A percentile compares a stretch with the other conserved stretches of the same genome.
phyloP scores from a whole-genome alignment of 495 filamentous ascomycete species.

The Zalerion maritima region DNA sequence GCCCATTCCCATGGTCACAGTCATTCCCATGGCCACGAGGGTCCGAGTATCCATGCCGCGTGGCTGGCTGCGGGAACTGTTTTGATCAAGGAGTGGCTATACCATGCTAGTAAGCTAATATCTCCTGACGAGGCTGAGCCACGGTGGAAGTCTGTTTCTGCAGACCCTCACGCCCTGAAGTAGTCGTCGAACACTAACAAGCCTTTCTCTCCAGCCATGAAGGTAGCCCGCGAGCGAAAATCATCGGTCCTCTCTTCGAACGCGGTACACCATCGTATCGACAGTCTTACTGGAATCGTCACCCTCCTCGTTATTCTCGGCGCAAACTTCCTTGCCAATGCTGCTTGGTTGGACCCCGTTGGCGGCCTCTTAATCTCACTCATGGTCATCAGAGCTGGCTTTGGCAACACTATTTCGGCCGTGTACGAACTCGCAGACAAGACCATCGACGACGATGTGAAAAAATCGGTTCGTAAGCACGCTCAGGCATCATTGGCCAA shows the following conservation, averaged over 20 bases:
- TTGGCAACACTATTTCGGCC: constrained; percentile 66
- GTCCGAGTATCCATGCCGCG: constrained; percentile 78
- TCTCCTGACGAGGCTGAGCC: neutral
- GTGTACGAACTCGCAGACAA: constrained; percentile 80
- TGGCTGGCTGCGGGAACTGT: constrained; percentile 93
- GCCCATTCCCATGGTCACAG: constrained; percentile 43
- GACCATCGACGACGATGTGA: constrained; percentile 74
- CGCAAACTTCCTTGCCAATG: constrained; percentile 70
- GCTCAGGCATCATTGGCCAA: constrained; percentile 42
- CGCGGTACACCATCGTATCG: constrained; percentile 89
- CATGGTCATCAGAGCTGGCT: constrained; percentile 85
- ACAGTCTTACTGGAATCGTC: constrained; percentile 87
- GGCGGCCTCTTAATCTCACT: constrained; percentile 81
- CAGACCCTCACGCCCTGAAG: neutral
- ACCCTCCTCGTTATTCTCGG: constrained; percentile 77
- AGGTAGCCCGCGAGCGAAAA: constrained; percentile 85
- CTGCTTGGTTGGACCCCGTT: constrained; percentile 87
- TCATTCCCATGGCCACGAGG: constrained; percentile 47
- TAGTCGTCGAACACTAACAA: constrained; percentile 5
- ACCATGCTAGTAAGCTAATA: constrained; percentile 69
- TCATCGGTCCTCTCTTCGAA: constrained; percentile 95
- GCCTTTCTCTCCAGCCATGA: constrained; percentile 53
- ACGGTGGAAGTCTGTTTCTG: neutral
- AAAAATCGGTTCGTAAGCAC: constrained; percentile 47
- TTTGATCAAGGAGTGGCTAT: constrained; percentile 88